A percentile compares a stretch with the other conserved stretches of the same genome.
These are phyloP conservation scores for Uncinocarpus reesii DNA, from an alignment of 2,329 filamentous ascomycete species.

Conservation along the genomic window DNA sequence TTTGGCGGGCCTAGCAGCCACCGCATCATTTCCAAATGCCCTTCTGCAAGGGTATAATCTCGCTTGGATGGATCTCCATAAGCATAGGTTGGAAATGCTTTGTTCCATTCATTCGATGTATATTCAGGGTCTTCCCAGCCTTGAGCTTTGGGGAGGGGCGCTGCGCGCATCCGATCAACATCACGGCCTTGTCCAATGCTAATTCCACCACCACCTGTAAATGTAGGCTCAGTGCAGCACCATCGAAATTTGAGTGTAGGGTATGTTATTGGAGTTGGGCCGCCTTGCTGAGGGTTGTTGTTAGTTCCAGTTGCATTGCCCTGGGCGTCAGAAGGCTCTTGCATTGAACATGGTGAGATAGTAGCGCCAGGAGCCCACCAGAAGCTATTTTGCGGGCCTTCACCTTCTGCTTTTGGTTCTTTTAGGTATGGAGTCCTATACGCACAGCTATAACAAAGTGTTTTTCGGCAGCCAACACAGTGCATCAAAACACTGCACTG, in stretches of 20 bases:
- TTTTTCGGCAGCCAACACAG: constrained; percentile 51
- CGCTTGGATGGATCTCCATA: constrained; percentile 32
- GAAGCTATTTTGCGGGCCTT: constrained; percentile 31
- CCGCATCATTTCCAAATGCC: constrained; percentile 36
- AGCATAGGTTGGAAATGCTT: constrained; percentile 32
- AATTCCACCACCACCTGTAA: constrained; percentile 51
- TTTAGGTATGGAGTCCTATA: constrained; percentile 44
- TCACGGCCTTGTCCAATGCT: constrained; percentile 47
- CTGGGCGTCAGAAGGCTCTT: constrained; percentile 36
- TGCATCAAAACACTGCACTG: constrained; percentile 54
- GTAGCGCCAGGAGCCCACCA: constrained; percentile 52
- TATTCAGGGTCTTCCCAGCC: constrained; percentile 49
- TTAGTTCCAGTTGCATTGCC: constrained; percentile 6
- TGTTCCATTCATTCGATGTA: constrained; percentile 34
- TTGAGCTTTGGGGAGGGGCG: constrained; percentile 45
- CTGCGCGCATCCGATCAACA: constrained; percentile 47
- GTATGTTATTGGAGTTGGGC: constrained; percentile 29
- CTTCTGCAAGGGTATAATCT: constrained; percentile 32
- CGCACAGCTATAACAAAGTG: constrained; percentile 50
- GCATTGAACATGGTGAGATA: constrained; percentile 49
- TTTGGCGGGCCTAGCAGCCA: constrained; percentile 41
- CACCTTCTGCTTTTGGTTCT: constrained; percentile 21
- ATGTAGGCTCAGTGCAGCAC: constrained; percentile 51
- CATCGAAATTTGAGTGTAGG: constrained; percentile 48
- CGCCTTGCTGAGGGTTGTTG: constrained; percentile 26